Base-by-base conservation (phyloP, 169 alveolate species). In the Cryptosporidium baileyi region DNA sequence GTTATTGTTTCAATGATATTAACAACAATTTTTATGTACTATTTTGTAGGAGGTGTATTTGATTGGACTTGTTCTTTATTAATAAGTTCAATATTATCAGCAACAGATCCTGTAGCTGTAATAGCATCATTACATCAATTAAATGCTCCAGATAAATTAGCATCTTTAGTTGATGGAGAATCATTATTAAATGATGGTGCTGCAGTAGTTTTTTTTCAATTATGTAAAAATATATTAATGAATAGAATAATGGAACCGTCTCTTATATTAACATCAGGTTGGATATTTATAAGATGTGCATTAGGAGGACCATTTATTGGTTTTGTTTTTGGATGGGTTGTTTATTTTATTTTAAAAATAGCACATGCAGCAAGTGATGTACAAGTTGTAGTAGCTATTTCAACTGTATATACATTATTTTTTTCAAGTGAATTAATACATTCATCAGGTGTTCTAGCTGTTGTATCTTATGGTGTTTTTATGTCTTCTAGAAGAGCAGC, bases 31-130 rank as follows among this genome's bases (percentile, higher is more conserved):
- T 63, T 82, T 34, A 82, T 82, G 90, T 38, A 57, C 32, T 89
- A 79, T 41, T 61, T 89, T 61, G 63, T 89, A 34, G 91, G 89
- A 36, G 89, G 89, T 28, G 80, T 80, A 38, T 81, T 65, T 19
- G 89, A 82, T 32, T 82, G 88, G 81, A 65, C 92, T 4, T 89
- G 91, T 41, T 52, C 92, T 2, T 82, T 89, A 8, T 44, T 89
- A 63, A 80, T 89, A 32, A 90, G 92, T 15, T 82, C 91, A 26
- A 41, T 89, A 28, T 62, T 89, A 30, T 89, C 92, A 6, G 92
- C 92, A 13, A 89, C 92, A 11, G 92, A 89, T 34, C 92, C 92
- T 43, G 92, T 89, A 0, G 92, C 92, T n/a, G 92, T 89, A 5
- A 90, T 89, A 8, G 91, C 92, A 5, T 81, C 89, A 34, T 59